These are phyloP conservation scores for Liriodendron chinense DNA, from an alignment of 164 flowering plant genomes.

Conservation along the genomic window DNA sequence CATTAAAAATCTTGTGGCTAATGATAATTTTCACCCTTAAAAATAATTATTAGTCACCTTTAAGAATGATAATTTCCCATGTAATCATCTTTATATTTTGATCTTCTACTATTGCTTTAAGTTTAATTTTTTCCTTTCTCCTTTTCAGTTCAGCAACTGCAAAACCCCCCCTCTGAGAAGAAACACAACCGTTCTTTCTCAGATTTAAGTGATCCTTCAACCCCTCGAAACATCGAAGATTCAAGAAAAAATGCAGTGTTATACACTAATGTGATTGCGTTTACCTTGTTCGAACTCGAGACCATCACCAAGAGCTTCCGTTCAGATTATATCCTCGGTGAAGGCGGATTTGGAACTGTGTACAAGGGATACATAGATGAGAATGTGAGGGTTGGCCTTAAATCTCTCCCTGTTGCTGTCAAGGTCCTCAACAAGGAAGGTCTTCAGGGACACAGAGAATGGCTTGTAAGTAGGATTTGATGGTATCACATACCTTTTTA, in stretches of 20 bases:
- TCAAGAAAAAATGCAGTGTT: slow-evolving; percentile 59
- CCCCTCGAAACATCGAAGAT: slow-evolving; percentile 60
- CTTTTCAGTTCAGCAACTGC: slow-evolving; percentile 64
- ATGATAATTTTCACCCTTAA: neutral
- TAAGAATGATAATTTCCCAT: neutral
- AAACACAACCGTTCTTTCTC: slow-evolving; percentile 69
- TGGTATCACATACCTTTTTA: neutral
- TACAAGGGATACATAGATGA: slow-evolving; percentile 98
- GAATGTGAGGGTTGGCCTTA: slow-evolving; percentile 93
- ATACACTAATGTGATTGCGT: slow-evolving; percentile 80
- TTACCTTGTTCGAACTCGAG: slow-evolving; percentile 86
- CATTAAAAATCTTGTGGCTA: neutral
- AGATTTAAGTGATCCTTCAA: slow-evolving; percentile 80
- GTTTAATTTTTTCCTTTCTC: neutral
- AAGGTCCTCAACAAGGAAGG: slow-evolving; percentile 98
- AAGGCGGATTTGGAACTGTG: slow-evolving; percentile 97
- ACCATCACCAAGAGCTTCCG: slow-evolving; percentile 98
- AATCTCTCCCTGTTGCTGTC: slow-evolving; percentile 93
- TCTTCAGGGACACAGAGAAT: slow-evolving; percentile 96
- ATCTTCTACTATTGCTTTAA: neutral
- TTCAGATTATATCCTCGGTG: slow-evolving; percentile 88
- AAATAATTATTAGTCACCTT: neutral
- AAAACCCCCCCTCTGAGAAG: slow-evolving; percentile 41
- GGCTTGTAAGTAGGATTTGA: slow-evolving; percentile 60
- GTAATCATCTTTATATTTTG: neutral